Percentiles rank a stretch among this genome's conserved stretches.
phyloP scores from a whole-genome alignment of 176 grass and related monocot species.

The Zizania latifolia region DNA sequence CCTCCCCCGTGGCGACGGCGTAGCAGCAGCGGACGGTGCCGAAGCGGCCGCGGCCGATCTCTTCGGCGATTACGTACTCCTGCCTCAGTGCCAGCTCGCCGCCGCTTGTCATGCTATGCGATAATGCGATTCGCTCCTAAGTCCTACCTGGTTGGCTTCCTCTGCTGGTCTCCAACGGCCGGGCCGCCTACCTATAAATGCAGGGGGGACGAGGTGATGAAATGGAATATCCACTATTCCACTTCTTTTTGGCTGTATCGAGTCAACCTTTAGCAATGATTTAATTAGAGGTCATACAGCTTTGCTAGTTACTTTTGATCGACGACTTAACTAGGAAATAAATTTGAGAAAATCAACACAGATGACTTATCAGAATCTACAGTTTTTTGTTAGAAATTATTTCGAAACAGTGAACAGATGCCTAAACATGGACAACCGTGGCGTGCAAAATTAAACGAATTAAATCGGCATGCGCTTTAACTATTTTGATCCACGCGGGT shows the following conservation, averaged over 20 bases:
- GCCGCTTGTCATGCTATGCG: constrained; percentile 2
- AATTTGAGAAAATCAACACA: background rate
- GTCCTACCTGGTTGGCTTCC: background rate
- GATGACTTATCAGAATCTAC: too few species aligned
- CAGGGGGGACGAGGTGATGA: background rate
- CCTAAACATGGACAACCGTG: too few species aligned
- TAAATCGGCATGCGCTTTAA: too few species aligned
- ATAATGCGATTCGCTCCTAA: background rate
- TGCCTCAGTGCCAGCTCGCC: constrained; percentile 22
- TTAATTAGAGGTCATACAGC: too few species aligned
- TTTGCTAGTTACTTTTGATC: background rate
- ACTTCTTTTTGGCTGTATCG: background rate
- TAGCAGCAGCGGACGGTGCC: constrained; percentile 55
- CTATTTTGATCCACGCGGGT: too few species aligned
- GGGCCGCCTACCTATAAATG: constrained; percentile 13
- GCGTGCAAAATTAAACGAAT: too few species aligned
- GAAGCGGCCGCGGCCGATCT: constrained; percentile 68
- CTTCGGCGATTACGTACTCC: constrained; percentile 60
- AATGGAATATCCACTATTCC: background rate
- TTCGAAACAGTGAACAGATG: background rate
- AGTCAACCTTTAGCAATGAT: too few species aligned
- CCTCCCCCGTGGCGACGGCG: constrained; percentile 26
- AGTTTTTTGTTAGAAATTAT: background rate
- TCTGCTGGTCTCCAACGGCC: background rate
- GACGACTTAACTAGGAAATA: background rate